phyloP scores from a whole-genome alignment of 2,329 filamentous ascomycete genomes.

The Epichloe hybrida region DNA sequence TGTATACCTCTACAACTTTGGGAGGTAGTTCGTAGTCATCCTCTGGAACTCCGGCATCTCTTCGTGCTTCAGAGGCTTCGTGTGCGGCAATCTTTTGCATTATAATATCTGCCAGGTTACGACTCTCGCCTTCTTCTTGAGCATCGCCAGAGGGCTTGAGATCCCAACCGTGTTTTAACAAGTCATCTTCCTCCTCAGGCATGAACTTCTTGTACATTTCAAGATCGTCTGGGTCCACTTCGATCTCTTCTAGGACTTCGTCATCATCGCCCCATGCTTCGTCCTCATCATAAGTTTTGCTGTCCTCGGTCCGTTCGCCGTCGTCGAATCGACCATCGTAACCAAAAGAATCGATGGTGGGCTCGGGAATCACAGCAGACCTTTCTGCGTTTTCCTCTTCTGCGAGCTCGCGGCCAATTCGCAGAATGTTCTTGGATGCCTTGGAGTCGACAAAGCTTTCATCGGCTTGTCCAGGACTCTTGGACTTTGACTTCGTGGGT shows the following conservation, averaged over 20 bases:
- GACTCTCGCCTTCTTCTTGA: conserved; percentile 37
- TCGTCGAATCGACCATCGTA: conserved; percentile 64
- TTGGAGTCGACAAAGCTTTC: conserved; percentile 75
- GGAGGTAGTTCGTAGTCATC: conserved; percentile 77
- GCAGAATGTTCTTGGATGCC: conserved; percentile 75
- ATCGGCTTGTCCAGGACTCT: conserved; percentile 45
- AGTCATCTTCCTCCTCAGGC: conserved; percentile 55
- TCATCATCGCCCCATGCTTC: conserved; percentile 71
- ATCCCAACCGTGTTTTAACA: conserved; percentile 54
- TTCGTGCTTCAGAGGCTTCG: conserved; percentile 51
- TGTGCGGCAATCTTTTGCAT: conserved; percentile 87
- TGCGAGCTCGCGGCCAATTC: conserved; percentile 76
- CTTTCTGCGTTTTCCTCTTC: conserved; percentile 53
- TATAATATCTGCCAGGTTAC: conserved; percentile 86
- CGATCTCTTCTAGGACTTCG: conserved; percentile 55
- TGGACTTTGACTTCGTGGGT: conserved; percentile 56
- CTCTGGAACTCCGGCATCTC: conserved; percentile 42
- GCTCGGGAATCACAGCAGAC: conserved; percentile 24
- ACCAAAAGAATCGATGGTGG: conserved; percentile 47
- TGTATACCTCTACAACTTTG: conserved; percentile 89
- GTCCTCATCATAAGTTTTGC: conserved; percentile 38
- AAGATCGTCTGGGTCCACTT: conserved; percentile 79
- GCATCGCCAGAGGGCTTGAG: conserved; percentile 31
- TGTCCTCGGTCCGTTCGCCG: conserved; percentile 33
- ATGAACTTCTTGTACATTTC: conserved; percentile 88